Evolutionary conservation across 352 stramenopile species (phyloP), one percentile per base, ranked within the genome.

Genomic region (Pythium sp.): DNA sequence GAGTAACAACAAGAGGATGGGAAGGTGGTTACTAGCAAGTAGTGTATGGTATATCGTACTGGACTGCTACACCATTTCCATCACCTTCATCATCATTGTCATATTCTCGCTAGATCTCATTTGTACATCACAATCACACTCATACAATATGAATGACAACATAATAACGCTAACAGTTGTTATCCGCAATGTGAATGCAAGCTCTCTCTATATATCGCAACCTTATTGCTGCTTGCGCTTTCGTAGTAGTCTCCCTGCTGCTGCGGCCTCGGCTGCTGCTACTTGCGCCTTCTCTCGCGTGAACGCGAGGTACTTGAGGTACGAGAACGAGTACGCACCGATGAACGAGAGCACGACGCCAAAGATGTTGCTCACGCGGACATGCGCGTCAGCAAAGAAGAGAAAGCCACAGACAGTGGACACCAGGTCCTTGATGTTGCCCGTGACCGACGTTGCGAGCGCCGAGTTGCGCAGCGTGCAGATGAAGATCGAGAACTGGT

Each of bases 251-350:
- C 30, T 30, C 32, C 20, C 56, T 32, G 56, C 41, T 22, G 56
- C 56, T n/a, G 56, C 41, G 20, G 56, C 32, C 32, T 60, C 55
- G 9, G 30, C 22, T 12, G 62, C 62, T n/a, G 36, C 62, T 0
- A 58, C 38, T 18, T 46, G 51, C 18, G 38, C 62, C 15, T 54
- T 14, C 18, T 46, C 56, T 7, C 70, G 62, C 38, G 68, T 70
- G 32, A 90, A 69, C 11, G 80, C 77, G 22, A 77, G 68, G 66
- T 84, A 91, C 69, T 88, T 85, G 64, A 88, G 72, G 62, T 90
- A 92, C 53, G 84, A 92, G 67, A 92, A 91, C 60, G 74, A 79
- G 69, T 92, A 92, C 22, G 84, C 78, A 11, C 84, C 84, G 20
- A 92, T 24, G 54, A 92, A 84, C 41, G 84, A 92, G n/a, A 92